Evolutionary conservation across 2,329 filamentous ascomycete genomes (phyloP), one percentile per base, ranked within the genome.

Genomic region (Xylariaceae sp.): DNA sequence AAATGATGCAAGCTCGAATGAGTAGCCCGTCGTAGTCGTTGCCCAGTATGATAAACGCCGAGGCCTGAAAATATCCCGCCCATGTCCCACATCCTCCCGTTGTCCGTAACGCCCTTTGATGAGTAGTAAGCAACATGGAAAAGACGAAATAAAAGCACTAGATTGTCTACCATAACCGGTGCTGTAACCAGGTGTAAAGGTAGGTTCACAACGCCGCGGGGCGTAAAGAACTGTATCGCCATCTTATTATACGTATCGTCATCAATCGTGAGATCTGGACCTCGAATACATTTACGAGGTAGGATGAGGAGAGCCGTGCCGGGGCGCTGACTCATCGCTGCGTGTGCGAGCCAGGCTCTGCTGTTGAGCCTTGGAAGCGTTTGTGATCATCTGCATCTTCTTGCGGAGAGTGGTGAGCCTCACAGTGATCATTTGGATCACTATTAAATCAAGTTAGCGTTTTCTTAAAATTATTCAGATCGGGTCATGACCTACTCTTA

Each of bases 351-450:
- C 66, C 50, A 76, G 67, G 49, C 72, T 73, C 60, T 78, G 74
- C 59, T 78, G 76, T 56, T 80, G 76, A 4, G 77, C 76, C 67
- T 79, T 81, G 39, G 80, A 81, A 54, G 82, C 82, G 59, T 83
- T 82, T 13, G 80, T 82, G 70, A 87, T 87, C 70, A 84, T 78
- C 51, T 78, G 80, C 68, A 82, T 78, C 75, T 86, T 87, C 73
- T 84, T 84, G 57, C 80, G 80, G 53, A 88, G 81, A 17, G 77
- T 76, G 17, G 73, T 68, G 2, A 87, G 77, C 59, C 85, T 79
- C n/a, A 74, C 73, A 23, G 76, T 79, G 63, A 87, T 83, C 84
- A 87, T 87, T 57, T 79, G 74, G 60, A 87, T 84, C 78, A 87
- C 84, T 86, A 50, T 10, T 10, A 15, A 5, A 3, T n/a, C 18